phyloP scores from a whole-genome alignment of 23 red algal species.

The Cyanidiococcus yangmingshanensis region DNA sequence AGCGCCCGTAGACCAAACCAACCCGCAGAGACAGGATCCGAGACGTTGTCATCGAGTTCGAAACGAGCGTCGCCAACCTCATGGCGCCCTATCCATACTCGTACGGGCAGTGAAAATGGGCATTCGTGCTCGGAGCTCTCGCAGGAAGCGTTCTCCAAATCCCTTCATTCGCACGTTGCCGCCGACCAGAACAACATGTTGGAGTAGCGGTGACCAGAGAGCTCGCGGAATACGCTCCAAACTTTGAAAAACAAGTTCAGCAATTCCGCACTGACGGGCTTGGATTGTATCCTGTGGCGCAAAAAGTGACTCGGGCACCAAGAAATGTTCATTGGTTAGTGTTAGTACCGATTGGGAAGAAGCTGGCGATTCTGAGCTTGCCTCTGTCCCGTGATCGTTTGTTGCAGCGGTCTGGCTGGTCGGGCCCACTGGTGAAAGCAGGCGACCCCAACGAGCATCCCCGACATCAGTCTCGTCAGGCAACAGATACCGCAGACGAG shows the following conservation, averaged over 20 bases:
- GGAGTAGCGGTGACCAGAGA: slow-evolving; percentile 33
- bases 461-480: slow-evolving; percentile 36
- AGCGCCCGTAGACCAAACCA: background rate
- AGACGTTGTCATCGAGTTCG: background rate
- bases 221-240: slow-evolving; percentile 34
- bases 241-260: slow-evolving; percentile 41
- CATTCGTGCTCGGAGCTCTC: slow-evolving; percentile 47
- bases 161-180: slow-evolving; percentile 45
- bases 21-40: background rate
- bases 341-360: slow-evolving; percentile 32
- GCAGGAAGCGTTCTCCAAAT: slow-evolving; percentile 37
- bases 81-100: slow-evolving; percentile 6
- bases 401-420: background rate
- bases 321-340: slow-evolving; percentile 58
- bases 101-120: slow-evolving; percentile 31
- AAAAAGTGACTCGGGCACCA: slow-evolving; percentile 53
- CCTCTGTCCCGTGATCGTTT: background rate
- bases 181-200: slow-evolving; percentile 56
- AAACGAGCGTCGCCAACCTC: background rate
- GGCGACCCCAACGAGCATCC: slow-evolving; percentile 39
- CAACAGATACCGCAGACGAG: slow-evolving; percentile 44
- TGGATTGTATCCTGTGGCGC: slow-evolving; percentile 47
- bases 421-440: background rate
- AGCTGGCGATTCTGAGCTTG: slow-evolving; percentile 17
- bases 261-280: slow-evolving; percentile 40